These are phyloP conservation scores for Cymbidium sinense DNA, from an alignment of 106 monocot species.

Conservation along the genomic window DNA sequence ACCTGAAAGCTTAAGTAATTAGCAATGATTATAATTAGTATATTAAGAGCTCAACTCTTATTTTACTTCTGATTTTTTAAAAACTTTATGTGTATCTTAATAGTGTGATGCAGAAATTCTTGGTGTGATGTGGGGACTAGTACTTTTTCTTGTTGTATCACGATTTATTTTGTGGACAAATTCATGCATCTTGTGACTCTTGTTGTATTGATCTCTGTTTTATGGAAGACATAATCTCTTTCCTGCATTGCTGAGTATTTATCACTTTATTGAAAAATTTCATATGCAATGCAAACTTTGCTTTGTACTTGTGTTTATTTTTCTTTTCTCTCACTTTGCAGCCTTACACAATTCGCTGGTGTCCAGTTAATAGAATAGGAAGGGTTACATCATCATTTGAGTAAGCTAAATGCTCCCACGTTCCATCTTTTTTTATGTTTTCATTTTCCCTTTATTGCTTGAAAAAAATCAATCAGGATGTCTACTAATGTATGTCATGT, in stretches of 20 bases:
- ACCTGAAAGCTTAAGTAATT: too few relatives aligned
- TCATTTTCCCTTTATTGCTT: background rate
- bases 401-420: background rate
- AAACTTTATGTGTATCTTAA: background rate
- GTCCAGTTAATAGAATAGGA: constrained; percentile 1
- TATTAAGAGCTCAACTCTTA: too few relatives aligned
- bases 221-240: background rate
- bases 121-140: background rate
- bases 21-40: too few relatives aligned
- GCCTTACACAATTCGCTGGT: constrained; percentile 1
- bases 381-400: background rate
- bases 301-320: background rate
- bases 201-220: background rate
- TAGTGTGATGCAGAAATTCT: background rate
- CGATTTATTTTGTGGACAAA: background rate
- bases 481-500: background rate
- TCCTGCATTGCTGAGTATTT: background rate
- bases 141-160: background rate
- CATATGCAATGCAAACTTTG: background rate
- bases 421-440: background rate
- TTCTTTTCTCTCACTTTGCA: background rate
- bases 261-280: background rate
- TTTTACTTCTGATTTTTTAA: too few relatives aligned
- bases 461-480: background rate
- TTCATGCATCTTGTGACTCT: background rate